These are phyloP conservation scores for Ogataea neopini DNA, from an alignment of 805 yeast species.

Conservation along the genomic window DNA sequence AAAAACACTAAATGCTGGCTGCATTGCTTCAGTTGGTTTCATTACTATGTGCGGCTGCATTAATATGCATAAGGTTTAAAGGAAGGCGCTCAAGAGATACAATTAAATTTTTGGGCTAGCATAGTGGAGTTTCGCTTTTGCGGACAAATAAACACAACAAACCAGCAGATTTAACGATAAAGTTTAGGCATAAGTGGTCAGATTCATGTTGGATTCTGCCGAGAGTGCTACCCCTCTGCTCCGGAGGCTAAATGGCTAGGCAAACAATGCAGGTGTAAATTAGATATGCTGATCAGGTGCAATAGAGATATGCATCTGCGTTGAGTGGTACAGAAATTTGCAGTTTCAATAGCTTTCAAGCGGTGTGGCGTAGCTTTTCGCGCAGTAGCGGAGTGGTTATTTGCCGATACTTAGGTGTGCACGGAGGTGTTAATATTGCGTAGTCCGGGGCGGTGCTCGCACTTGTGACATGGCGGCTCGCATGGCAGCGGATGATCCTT, in stretches of 20 bases:
- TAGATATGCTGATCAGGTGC: not conserved
- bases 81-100: not conserved
- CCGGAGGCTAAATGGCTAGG: not conserved
- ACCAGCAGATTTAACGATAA: too few relatives aligned
- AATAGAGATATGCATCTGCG: slow-evolving; percentile 1
- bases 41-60: not conserved
- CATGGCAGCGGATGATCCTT: not conserved
- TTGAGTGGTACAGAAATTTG: not conserved
- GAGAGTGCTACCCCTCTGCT: too few relatives aligned
- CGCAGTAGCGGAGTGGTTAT: not conserved
- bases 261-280: not conserved
- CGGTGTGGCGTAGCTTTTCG: not conserved
- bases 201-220: too few relatives aligned
- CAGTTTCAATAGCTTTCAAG: not conserved
- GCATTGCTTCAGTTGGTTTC: not conserved
- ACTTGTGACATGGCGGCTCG: not conserved
- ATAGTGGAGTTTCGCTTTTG: too few relatives aligned
- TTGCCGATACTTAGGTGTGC: not conserved
- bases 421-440: not conserved
- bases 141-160: too few relatives aligned
- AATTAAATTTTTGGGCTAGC: not conserved
- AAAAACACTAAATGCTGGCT: not conserved
- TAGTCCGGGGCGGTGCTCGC: not conserved
- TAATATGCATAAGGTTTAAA: not conserved
- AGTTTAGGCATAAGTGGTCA: too few relatives aligned